Percentiles rank a stretch among this genome's conserved stretches.
These are phyloP conservation scores for Ceratocystis smalleyi DNA, from an alignment of 2,329 filamentous ascomycete species.

Conservation along the genomic window DNA sequence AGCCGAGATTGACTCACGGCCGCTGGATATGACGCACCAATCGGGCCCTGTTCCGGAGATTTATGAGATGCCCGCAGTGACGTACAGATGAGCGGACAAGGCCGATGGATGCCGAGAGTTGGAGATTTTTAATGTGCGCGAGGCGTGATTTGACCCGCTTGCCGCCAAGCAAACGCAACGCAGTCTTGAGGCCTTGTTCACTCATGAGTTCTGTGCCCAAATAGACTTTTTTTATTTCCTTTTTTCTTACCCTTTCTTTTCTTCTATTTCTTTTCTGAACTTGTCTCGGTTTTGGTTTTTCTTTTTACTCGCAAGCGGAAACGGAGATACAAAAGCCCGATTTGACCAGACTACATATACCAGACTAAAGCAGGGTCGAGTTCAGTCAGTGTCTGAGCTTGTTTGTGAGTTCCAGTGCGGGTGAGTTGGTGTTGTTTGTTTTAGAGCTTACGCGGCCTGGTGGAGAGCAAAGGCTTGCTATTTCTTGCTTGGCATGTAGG, in stretches of 20 bases:
- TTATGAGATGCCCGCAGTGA: conserved; percentile 30
- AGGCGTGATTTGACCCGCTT: no score
- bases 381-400: no score
- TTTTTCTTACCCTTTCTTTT: background rate
- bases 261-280: background rate
- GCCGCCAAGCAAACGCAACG: background rate
- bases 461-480: no score
- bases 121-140: background rate
- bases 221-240: background rate
- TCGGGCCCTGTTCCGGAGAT: conserved; percentile 24
- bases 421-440: no score
- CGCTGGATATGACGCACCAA: conserved; percentile 23
- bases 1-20: conserved; percentile 27
- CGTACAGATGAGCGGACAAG: conserved; percentile 20
- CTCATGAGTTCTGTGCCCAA: background rate
- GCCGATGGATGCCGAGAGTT: no score
- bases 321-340: no score
- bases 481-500: no score
- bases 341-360: no score
- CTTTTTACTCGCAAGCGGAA: background rate
- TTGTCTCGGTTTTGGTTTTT: background rate
- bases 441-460: no score
- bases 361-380: no score
- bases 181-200: background rate
- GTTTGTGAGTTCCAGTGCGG: no score